Evolutionary conservation across 306 rosid species (phyloP).

Genomic region (Corylus heterophylla): DNA sequence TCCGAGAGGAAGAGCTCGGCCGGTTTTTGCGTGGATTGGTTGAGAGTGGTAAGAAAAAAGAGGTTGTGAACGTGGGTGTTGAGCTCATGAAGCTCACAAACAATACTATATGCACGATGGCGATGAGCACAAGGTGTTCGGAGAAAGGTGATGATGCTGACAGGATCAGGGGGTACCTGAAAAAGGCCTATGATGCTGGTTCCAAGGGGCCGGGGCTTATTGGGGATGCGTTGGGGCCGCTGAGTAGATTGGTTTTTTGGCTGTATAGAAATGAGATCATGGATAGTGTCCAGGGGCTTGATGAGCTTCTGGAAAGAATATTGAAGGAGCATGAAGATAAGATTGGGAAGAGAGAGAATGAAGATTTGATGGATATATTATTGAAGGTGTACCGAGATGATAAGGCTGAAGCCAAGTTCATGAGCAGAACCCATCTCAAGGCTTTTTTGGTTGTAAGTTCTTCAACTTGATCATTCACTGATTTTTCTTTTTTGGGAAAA

Average conservation of each 20-base stretch:
- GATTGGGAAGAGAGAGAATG: slow-evolving; percentile 27
- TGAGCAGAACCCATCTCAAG: slow-evolving; percentile 42
- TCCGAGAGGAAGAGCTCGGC: background rate
- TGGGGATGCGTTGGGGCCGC: slow-evolving; percentile 55
- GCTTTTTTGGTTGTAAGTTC: slow-evolving; percentile 49
- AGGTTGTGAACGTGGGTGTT: slow-evolving; percentile 35
- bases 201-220: slow-evolving; percentile 34
- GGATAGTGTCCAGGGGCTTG: slow-evolving; percentile 37
- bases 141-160: slow-evolving; percentile 42
- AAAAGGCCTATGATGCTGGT: slow-evolving; percentile 34
- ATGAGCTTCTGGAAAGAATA: slow-evolving; percentile 48
- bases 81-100: slow-evolving; percentile 54
- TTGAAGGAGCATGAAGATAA: slow-evolving; percentile 44
- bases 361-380: slow-evolving; percentile 44
- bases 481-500: background rate
- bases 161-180: slow-evolving; percentile 39
- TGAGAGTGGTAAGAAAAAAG: slow-evolving; percentile 6
- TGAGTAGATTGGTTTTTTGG: slow-evolving; percentile 43
- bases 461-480: too few relatives aligned
- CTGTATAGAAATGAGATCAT: slow-evolving; percentile 41
- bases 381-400: slow-evolving; percentile 45
- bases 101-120: slow-evolving; percentile 47
- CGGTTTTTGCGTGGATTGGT: slow-evolving; percentile 20
- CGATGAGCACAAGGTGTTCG: slow-evolving; percentile 45
- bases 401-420: slow-evolving; percentile 47